Base-by-base conservation (phyloP, 257 asterid genomes). In the Petunia secreta region DNA sequence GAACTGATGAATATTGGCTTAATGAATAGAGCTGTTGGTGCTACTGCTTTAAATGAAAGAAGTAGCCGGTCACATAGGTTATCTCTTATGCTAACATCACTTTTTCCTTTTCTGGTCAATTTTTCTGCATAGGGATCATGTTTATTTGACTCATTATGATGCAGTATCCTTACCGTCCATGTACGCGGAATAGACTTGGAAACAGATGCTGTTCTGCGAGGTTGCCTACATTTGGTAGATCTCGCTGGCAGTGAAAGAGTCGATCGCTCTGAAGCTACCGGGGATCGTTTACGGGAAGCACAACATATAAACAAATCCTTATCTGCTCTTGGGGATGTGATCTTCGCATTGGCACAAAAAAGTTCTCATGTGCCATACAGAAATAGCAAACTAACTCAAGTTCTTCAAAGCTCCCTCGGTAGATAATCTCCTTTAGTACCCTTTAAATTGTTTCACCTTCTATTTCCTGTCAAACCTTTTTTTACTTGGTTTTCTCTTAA, bases 201-300 rank as follows among this genome's bases (percentile, higher is more conserved):
- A 87, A 93, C 96, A 16, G 87, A 91, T 80, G 89, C 85, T 77
- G 83, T 88, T 80, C 85, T 92, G 71, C 97, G 95, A 11, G 99
- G 99, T 63, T 89, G 98, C 86, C 91, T 95, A 79, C 99, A 95
- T 89, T 87, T 95, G 89, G 97, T 95, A 80, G 99, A 95, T 91
- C 90, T 95, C 82, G 99, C 99, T 80, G 99, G 99, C 25, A 93
- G 99, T 88, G 99, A 95, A 87, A 91, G 99, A 85, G 97, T 95
- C 2, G 97, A 92, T 73, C 94, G 98, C 48, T 93, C 99, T 77
- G 97, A 93, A 87, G 96, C 94, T 58, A 92, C 92, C 13, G 99
- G 99, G 75, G 99, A 95, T 74, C 89, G 99, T 82, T 87, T 95
- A 73, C 90, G 97, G 63, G 99, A 95, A 90, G 99, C 98, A 68